These are phyloP conservation scores for Geotrichum fermentans DNA, from an alignment of 1,139 yeast genomes.

Conservation along the genomic window DNA sequence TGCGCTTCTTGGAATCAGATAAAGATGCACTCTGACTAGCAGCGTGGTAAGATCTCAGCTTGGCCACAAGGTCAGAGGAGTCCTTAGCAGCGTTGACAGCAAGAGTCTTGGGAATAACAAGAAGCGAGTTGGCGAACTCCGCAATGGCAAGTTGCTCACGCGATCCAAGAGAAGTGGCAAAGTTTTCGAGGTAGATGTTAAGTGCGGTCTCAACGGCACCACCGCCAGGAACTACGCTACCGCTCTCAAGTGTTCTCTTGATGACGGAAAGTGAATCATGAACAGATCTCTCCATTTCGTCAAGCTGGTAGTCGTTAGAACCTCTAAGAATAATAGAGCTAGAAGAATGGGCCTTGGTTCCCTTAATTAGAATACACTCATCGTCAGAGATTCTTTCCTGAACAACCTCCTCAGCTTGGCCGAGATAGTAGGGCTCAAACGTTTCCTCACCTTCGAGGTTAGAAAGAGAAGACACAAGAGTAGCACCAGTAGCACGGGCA, in stretches of 20 bases:
- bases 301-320: constrained; percentile 90
- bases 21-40: constrained; percentile 85
- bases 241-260: constrained; percentile 92
- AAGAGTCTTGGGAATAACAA: constrained; percentile 91
- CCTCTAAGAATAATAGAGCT: constrained; percentile 92
- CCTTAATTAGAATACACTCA: constrained; percentile 91
- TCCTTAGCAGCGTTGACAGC: constrained; percentile 98
- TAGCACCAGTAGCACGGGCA: constrained; percentile 97
- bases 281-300: constrained; percentile 96
- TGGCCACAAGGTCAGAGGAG: constrained; percentile 89
- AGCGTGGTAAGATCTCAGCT: constrained; percentile 92
- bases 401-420: constrained; percentile 85
- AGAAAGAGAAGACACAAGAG: constrained; percentile 78
- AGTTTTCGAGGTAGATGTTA: constrained; percentile 89
- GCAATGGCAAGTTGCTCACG: constrained; percentile 98
- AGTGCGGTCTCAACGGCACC: constrained; percentile 98
- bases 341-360: constrained; percentile 89
- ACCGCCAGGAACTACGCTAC: constrained; percentile 95
- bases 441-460: constrained; percentile 97
- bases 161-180: constrained; percentile 96
- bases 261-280: constrained; percentile 94
- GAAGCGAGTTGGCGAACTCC: constrained; percentile 86
- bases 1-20: constrained; percentile 74
- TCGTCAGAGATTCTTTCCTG: constrained; percentile 94
- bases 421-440: constrained; percentile 80